Base-by-base conservation (phyloP, 805 yeast genomes). In the Wickerhamia fluorescens region DNA sequence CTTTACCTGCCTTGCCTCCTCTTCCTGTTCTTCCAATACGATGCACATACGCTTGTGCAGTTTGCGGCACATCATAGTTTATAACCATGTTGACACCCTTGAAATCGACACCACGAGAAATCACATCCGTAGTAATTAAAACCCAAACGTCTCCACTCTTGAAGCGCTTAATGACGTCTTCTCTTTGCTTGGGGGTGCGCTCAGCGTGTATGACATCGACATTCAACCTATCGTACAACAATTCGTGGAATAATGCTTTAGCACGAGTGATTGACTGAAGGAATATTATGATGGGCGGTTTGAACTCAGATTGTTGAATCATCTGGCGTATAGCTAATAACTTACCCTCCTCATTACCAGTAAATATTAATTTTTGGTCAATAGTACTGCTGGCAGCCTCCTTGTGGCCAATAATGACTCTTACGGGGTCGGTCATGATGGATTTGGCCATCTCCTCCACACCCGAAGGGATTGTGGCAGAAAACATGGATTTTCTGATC, bases 11-110 rank as follows among this genome's bases (percentile, higher is more conserved):
- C 36, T 81, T 75, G 1, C 95, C 95, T 30, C 86, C 95, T 68
- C 99, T 79, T 42, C 98, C 99, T 2, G 98, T 89, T 68, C 99
- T 81, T 56, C 99, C 99, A 46, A 92, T 85, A 61, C 99, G 75
- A 56, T 92, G 99, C 25, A 92, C 96, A 53, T 92, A 92, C 0
- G 95, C 80, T 55, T 89, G 96, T 1, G 96, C 86, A 24, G 81
- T 74, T 45, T 77, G 83, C 11, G 99, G 99, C 8, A 92, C 95
- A 57, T 92, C 99, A 54, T 92, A 92, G 58, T 92, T 92, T 41
- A 92, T 84, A 23, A 92, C 96, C 35, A 94, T 53, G 49, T 88
- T 92, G 28, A 92, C 89, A 31, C 96, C 96, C 49, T 86, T 86
- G 62, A 92, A 92, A 56, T 92, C 98, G 34, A 92, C 84, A 66